Base-by-base conservation (phyloP, 2,329 filamentous ascomycete genomes). In the Volutella citrinella region DNA sequence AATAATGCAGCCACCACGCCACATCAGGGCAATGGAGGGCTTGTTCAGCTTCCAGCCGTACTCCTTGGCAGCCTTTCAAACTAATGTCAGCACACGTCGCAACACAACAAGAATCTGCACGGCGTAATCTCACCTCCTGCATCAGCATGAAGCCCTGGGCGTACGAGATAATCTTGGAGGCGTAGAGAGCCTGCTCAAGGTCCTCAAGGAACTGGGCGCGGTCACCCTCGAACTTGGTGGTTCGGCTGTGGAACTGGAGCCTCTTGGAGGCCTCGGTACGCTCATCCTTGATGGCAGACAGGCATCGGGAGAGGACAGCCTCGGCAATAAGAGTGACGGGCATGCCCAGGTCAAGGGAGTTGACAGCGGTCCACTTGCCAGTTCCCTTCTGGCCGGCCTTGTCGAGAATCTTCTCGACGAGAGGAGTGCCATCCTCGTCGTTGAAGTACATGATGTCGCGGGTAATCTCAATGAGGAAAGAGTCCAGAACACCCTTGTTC, bases 111-210 rank as follows among this genome's bases (percentile, higher is more conserved):
- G n/a, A n/a, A n/a, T n/a, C n/a, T n/a, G n/a, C n/a, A n/a, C n/a
- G n/a, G n/a, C n/a, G n/a, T n/a, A n/a, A 10, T 66, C 81, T 69
- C 69, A 90, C 88, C 72, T 95, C 85, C 75, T 97, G 91, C 80
- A 98, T 97, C 61, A 98, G 80, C 91, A 97, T 97, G 81, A 98
- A 98, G 64, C 93, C 93, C 74, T 98, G 93, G 50, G 93, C 89
- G 66, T 98, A 98, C 14, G 93, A 98, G 70, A 98, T 96, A 65
- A 98, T 98, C 86, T 98, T 98, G 61, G 91, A 97, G 52, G 93
- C 93, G 64, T 98, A 98, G 44, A 98, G 82, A 52, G 91, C 93
- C 77, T 98, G 93, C 78, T 98, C 93, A 32, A 98, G 87, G 69
- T 98, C 90, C 54, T 87, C 87, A 54, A 98, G 82, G 80, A 97